Percentiles rank a stretch among this genome's conserved stretches.
phyloP scores from a whole-genome alignment of 208 protist species.

The Hexamita inflata region DNA sequence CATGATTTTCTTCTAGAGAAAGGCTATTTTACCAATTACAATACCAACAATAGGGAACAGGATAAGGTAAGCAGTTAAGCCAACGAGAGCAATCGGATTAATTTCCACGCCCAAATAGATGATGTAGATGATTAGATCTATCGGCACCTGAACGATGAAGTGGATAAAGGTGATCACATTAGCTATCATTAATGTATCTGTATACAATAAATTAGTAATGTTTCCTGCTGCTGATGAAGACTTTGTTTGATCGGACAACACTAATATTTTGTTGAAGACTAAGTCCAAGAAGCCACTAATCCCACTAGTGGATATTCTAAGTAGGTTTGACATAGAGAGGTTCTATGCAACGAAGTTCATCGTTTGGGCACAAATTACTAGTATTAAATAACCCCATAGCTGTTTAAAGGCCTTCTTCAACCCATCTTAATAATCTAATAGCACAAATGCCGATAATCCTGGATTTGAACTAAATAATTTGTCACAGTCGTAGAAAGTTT shows the following conservation, averaged over 20 bases:
- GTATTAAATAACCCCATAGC: too few relatives aligned
- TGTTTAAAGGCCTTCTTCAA: too few relatives aligned
- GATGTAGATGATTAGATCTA: conserved; percentile 45
- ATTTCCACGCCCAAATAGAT: conserved; percentile 42
- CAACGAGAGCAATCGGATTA: conserved; percentile 41
- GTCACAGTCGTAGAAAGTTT: too few relatives aligned
- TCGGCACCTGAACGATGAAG: conserved; percentile 39
- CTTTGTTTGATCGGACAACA: not conserved
- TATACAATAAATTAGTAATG: conserved; percentile 52
- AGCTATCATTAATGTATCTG: conserved; percentile 32
- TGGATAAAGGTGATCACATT: conserved; percentile 34
- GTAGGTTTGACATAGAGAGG: not conserved
- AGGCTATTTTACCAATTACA: not conserved
- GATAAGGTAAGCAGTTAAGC: conserved; percentile 46
- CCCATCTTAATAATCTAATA: too few relatives aligned
- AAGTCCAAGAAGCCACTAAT: not conserved
- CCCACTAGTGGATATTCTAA: not conserved
- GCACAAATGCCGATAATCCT: too few relatives aligned
- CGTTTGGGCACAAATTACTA: too few relatives aligned
- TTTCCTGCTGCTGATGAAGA: conserved; percentile 36
- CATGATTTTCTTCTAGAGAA: conserved; percentile 28
- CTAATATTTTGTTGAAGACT: not conserved
- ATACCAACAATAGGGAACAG: conserved; percentile 42
- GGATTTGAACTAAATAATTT: too few relatives aligned
- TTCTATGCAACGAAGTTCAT: too few relatives aligned